Evolutionary conservation across 2,329 filamentous ascomycete genomes (phyloP).

Genomic region (Fusarium pseudograminearum): DNA sequence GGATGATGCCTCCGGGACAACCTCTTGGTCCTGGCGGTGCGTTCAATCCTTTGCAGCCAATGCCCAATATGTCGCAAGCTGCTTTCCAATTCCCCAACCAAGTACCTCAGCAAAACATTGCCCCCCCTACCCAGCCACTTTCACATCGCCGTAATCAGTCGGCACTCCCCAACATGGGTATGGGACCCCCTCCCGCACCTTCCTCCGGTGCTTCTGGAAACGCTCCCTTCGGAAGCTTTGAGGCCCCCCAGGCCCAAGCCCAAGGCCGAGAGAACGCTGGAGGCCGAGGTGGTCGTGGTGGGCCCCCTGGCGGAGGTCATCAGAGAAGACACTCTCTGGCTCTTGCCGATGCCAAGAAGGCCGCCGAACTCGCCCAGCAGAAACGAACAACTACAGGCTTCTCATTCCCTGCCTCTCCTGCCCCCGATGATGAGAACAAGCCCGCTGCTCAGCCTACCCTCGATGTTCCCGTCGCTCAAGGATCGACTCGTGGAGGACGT

Average conservation of each 20-base stretch:
- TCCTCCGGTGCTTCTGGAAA: conserved; percentile 89
- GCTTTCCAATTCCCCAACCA: conserved; percentile 91
- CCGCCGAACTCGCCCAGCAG: conserved; percentile 95
- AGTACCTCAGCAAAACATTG: conserved; percentile 80
- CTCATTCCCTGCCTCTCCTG: conserved; percentile 83
- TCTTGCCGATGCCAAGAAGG: conserved; percentile 96
- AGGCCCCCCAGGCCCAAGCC: conserved; percentile 61
- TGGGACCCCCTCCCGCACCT: conserved; percentile 89
- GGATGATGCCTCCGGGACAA: conserved; percentile 90
- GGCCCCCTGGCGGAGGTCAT: conserved; percentile 78
- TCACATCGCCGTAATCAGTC: conserved; percentile 98
- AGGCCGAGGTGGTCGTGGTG: conserved; percentile 78
- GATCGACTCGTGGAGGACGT: conserved; percentile 65
- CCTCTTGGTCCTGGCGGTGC: conserved; percentile 74
- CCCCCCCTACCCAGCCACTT: conserved; percentile 79
- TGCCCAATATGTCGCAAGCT: conserved; percentile 82
- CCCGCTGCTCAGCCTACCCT: conserved; percentile 48
- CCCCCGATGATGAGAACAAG: conserved; percentile 64
- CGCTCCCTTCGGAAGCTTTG: conserved; percentile 79
- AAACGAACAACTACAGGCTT: conserved; percentile 94
- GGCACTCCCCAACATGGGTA: conserved; percentile 90
- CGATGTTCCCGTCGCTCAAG: conserved; percentile 54
- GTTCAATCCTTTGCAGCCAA: conserved; percentile 84
- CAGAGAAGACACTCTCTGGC: conserved; percentile 95
- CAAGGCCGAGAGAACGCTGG: conserved; percentile 53